Evolutionary conservation across 306 rosid species (phyloP).

Genomic region (Vigna hirtella): DNA sequence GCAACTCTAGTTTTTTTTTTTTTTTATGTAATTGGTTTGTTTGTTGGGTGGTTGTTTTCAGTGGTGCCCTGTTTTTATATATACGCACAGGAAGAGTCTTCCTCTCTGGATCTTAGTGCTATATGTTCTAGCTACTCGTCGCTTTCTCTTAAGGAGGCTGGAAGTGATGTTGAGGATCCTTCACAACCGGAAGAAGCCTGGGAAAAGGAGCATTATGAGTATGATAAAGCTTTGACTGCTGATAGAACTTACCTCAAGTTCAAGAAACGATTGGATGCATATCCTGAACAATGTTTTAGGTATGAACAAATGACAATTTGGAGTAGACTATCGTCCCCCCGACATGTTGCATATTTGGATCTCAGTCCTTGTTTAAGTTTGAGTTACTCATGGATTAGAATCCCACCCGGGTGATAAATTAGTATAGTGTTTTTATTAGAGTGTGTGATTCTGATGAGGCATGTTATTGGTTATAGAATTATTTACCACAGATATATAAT

Average conservation of each 20-base stretch:
- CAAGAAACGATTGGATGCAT: slow-evolving; percentile 80
- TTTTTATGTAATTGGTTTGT: neutral
- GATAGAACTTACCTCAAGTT: slow-evolving; percentile 91
- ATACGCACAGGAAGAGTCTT: slow-evolving; percentile 61
- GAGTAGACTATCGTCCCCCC: neutral
- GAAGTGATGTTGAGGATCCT: slow-evolving; percentile 50
- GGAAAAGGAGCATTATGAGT: slow-evolving; percentile 79
- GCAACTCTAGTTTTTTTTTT: neutral
- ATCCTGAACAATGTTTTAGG: slow-evolving; percentile 94
- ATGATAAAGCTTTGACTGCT: slow-evolving; percentile 85
- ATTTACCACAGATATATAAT: neutral
- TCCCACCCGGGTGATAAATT: neutral
- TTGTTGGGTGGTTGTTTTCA: slow-evolving; percentile 49
- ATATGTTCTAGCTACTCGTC: slow-evolving; percentile 65
- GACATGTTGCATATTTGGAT: too few relatives aligned
- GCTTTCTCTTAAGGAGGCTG: slow-evolving; percentile 65
- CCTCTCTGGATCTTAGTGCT: slow-evolving; percentile 57
- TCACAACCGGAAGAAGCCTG: slow-evolving; percentile 61
- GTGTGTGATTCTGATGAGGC: slow-evolving; percentile 12
- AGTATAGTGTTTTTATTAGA: neutral
- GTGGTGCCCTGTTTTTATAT: slow-evolving; percentile 92
- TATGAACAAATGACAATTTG: slow-evolving; percentile 36
- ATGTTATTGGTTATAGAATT: neutral
- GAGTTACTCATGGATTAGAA: slow-evolving; percentile 8
- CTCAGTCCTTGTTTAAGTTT: neutral